These are phyloP conservation scores for Patellaria atrata DNA, from an alignment of 495 filamentous ascomycete species.

Conservation along the genomic window DNA sequence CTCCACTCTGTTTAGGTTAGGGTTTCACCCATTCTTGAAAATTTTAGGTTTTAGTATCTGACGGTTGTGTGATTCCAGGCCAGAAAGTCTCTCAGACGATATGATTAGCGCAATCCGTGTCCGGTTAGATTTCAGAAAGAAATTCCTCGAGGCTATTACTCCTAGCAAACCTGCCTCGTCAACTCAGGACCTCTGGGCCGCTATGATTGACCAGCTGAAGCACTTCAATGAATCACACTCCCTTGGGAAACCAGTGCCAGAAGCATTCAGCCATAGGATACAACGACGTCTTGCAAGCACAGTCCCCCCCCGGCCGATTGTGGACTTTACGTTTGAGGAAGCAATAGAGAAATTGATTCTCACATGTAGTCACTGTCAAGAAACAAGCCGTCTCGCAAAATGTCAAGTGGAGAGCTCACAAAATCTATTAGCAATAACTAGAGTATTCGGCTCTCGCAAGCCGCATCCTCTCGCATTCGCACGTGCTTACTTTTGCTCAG, in stretches of 20 bases:
- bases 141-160: slow-evolving; percentile 16
- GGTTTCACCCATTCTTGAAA: too few species aligned
- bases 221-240: too few species aligned
- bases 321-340: slow-evolving; percentile 56
- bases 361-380: slow-evolving; percentile 57
- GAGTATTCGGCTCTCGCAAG: slow-evolving; percentile 59
- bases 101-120: slow-evolving; percentile 6
- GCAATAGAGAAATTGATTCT: slow-evolving; percentile 54
- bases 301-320: slow-evolving; percentile 81
- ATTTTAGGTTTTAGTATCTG: too few species aligned
- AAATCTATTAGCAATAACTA: slow-evolving; percentile 20
- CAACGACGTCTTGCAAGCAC: slow-evolving; percentile 83
- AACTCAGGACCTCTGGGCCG: background rate
- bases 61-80: too few species aligned
- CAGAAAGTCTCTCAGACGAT: slow-evolving; percentile 2
- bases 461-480: slow-evolving; percentile 76
- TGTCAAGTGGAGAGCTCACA: background rate
- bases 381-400: slow-evolving; percentile 20
- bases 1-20: too few species aligned
- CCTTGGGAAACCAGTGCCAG: slow-evolving; percentile 51
- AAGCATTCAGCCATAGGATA: slow-evolving; percentile 78
- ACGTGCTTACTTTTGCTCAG: slow-evolving; percentile 60
- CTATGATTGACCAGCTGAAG: too few species aligned
- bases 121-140: slow-evolving; percentile 14
- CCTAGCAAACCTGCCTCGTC: slow-evolving; percentile 1